phyloP scores from a whole-genome alignment of 139 green algal genomes.

The Spirogloea muscicola region DNA sequence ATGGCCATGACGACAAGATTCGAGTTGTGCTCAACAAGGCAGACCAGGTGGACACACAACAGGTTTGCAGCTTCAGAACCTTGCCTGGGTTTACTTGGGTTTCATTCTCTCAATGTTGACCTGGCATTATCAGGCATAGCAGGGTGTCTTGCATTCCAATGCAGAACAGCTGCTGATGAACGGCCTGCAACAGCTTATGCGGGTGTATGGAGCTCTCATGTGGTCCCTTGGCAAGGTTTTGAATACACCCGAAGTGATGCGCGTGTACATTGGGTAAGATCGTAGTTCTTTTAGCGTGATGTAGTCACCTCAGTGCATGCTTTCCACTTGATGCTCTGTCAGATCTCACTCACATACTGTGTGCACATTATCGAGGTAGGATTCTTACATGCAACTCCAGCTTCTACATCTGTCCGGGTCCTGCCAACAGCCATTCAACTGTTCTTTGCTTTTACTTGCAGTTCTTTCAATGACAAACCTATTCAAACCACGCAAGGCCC shows the following conservation, averaged over 20 bases:
- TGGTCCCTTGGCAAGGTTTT: constrained; percentile 95
- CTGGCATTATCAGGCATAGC: neutral
- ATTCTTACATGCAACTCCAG: no score
- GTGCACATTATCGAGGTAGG: no score
- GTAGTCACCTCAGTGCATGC: no score
- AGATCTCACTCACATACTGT: no score
- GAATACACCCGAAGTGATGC: constrained; percentile 80
- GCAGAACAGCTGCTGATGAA: neutral
- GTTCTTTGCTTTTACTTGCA: no score
- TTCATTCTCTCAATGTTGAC: neutral
- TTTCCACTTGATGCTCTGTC: no score
- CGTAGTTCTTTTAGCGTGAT: no score
- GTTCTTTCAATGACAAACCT: constrained; percentile 72
- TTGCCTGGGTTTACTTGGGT: neutral
- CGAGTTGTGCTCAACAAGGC: constrained; percentile 94
- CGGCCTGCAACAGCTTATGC: constrained; percentile 83
- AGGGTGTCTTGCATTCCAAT: no score
- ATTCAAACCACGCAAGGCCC: neutral
- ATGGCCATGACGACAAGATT: constrained; percentile 92
- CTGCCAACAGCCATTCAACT: no score
- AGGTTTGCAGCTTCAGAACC: constrained; percentile 13
- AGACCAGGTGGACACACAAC: constrained; percentile 65
- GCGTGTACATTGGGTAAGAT: constrained; percentile 87
- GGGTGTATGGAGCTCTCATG: constrained; percentile 99
- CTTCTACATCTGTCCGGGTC: no score